phyloP scores from a whole-genome alignment of 192 early-diverging fungal genomes.

The Linnemannia exigua region DNA sequence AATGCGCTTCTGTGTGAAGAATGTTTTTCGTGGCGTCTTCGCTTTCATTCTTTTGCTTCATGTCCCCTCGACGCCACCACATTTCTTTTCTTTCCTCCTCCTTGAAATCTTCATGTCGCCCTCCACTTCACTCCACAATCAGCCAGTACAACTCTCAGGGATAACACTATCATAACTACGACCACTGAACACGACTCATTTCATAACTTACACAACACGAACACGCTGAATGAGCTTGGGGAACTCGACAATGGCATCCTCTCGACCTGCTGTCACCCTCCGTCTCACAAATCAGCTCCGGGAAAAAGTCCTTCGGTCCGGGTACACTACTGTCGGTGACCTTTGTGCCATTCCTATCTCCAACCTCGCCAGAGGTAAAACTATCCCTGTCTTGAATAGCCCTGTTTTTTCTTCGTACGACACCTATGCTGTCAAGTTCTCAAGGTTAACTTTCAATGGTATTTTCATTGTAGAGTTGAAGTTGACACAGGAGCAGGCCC shows the following conservation, averaged over 20 bases:
- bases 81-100: not conserved
- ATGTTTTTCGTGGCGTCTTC: slow-evolving; percentile 1
- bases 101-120: not conserved
- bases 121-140: not conserved
- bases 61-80: slow-evolving; percentile 6
- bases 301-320: slow-evolving; percentile 34
- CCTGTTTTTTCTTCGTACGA: not conserved
- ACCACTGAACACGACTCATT: not conserved
- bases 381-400: not conserved
- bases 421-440: not conserved
- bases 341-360: slow-evolving; percentile 12
- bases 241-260: slow-evolving; percentile 12
- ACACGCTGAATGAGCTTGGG: not conserved
- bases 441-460: not conserved
- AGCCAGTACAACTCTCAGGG: not conserved
- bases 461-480: slow-evolving; percentile 22
- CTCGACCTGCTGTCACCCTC: slow-evolving; percentile 43
- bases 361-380: slow-evolving; percentile 22
- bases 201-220: not conserved
- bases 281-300: slow-evolving; percentile 23
- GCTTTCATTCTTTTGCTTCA: not conserved
- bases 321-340: slow-evolving; percentile 38
- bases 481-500: slow-evolving; percentile 15
- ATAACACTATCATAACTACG: not conserved
- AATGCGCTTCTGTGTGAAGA: not conserved